Conservation (phyloP, 139 green algal genomes). For the Coelastrella sp. region DNA sequence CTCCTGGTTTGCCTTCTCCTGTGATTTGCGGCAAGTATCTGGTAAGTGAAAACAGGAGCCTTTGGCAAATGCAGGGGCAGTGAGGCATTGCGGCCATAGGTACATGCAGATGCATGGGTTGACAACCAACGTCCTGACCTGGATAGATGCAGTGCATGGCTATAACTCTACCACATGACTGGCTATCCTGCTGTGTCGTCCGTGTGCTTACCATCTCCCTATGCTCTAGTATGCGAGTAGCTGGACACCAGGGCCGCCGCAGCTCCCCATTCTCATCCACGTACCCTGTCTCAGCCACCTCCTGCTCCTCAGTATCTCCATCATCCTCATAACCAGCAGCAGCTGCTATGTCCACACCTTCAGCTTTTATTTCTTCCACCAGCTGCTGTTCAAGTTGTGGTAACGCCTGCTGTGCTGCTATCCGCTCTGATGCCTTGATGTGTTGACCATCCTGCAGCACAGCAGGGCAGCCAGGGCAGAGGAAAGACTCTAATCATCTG, state of each 20-base stretch:
- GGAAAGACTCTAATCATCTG: no score
- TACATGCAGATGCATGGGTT: no score
- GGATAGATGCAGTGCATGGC: no score
- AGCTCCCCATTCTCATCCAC: conserved; percentile 79
- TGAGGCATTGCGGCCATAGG: no score
- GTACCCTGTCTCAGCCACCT: conserved; percentile 69
- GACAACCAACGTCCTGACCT: no score
- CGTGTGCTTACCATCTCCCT: conserved; percentile 65
- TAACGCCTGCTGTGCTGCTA: conserved; percentile 68
- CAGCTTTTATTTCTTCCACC: conserved; percentile 59
- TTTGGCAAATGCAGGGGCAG: no score
- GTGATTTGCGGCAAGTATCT: no score
- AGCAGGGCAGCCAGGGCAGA: no score
- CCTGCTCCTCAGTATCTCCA: conserved; percentile 62
- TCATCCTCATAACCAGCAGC: conserved; percentile 73
- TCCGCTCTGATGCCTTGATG: conserved; percentile 79
- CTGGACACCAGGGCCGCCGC: conserved; percentile 82
- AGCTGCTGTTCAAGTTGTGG: conserved; percentile 64
- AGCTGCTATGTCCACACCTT: conserved; percentile 71
- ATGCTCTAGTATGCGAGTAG: conserved; percentile 86
- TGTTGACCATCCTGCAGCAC: conserved; percentile 76
- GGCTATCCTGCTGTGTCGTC: not conserved
- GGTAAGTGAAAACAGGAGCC: no score
- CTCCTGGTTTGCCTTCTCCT: conserved; percentile 62
- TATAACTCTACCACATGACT: no score